Conservation (phyloP, 169 alveolate genomes). For the Sarcocystis neurona region DNA sequence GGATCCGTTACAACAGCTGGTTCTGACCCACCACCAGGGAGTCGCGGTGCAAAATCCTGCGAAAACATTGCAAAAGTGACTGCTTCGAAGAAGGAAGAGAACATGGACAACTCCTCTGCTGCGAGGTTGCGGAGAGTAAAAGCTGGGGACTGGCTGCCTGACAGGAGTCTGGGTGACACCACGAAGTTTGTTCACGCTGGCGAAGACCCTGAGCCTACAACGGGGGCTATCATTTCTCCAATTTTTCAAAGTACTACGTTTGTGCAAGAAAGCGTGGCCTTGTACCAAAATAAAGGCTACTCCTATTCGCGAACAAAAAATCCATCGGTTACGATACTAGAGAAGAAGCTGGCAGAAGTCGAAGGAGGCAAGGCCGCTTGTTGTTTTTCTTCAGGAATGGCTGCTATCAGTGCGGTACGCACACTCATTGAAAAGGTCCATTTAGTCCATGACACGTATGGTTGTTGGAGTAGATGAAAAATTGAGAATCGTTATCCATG, state of each 20-base stretch:
- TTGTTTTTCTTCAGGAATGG: conserved; percentile 74
- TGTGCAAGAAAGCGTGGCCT: conserved; percentile 69
- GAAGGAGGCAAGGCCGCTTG: conserved; percentile 71
- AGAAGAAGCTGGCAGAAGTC: conserved; percentile 67
- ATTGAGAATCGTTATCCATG: too few species aligned
- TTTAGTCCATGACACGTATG: too few species aligned
- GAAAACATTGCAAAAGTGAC: too few species aligned
- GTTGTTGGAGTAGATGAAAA: too few species aligned
- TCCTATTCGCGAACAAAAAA: conserved; percentile 74
- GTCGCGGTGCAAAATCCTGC: too few species aligned
- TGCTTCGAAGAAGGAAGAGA: too few species aligned
- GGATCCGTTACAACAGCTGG: too few species aligned
- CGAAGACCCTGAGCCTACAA: conserved; percentile 58
- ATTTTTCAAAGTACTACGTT: conserved; percentile 73
- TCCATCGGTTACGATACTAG: conserved; percentile 74
- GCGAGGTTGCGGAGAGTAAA: too few species aligned
- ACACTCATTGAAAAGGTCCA: too few species aligned
- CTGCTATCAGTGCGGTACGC: conserved; percentile 68
- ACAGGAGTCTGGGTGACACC: background rate
- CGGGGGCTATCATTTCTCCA: conserved; percentile 76
- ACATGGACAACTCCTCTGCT: too few species aligned
- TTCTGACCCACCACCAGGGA: too few species aligned
- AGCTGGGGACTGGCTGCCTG: conserved; percentile 26
- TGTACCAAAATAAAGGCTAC: conserved; percentile 66
- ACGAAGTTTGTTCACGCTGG: conserved; percentile 60